Conservation (phyloP, 805 yeast species). For the Metschnikowia sp. region DNA sequence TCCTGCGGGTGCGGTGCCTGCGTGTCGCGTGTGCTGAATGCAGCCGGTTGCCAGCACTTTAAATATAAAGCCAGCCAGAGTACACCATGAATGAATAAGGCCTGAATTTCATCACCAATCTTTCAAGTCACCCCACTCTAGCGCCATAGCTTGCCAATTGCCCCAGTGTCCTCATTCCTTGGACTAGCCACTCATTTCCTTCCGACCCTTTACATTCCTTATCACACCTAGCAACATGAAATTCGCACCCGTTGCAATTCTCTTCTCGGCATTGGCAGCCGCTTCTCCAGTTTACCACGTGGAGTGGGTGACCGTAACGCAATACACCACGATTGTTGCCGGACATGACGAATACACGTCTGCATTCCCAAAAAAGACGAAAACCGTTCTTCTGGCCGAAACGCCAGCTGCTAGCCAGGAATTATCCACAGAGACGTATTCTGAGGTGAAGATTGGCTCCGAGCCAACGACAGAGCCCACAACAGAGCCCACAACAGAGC, state of each 20-base stretch:
- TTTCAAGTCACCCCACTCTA: no score
- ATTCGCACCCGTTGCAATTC: slow-evolving; percentile 8
- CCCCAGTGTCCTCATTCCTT: background rate
- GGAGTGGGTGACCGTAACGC: slow-evolving; percentile 14
- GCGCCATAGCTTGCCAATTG: no score
- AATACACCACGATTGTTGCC: slow-evolving; percentile 11
- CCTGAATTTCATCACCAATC: no score
- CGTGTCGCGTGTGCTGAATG: slow-evolving; percentile 8
- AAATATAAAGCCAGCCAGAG: slow-evolving; percentile 3
- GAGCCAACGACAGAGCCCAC: background rate
- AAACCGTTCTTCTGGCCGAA: background rate
- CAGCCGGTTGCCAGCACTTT: background rate
- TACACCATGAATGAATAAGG: background rate
- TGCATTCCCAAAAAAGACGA: background rate
- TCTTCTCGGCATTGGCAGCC: slow-evolving; percentile 10
- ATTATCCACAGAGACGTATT: background rate
- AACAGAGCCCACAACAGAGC: background rate
- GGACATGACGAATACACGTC: slow-evolving; percentile 5
- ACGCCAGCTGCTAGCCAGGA: no score
- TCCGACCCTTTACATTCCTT: slow-evolving; percentile 5
- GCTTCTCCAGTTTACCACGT: slow-evolving; percentile 13
- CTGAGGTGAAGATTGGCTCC: background rate
- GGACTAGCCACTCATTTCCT: slow-evolving; percentile 9
- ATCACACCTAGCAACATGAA: slow-evolving; percentile 8
- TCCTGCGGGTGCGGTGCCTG: background rate